Percentiles rank a stretch among this genome's conserved stretches.
Evolutionary conservation across 352 stramenopile genomes (phyloP).

Genomic region (Thalassiosira exigua): DNA sequence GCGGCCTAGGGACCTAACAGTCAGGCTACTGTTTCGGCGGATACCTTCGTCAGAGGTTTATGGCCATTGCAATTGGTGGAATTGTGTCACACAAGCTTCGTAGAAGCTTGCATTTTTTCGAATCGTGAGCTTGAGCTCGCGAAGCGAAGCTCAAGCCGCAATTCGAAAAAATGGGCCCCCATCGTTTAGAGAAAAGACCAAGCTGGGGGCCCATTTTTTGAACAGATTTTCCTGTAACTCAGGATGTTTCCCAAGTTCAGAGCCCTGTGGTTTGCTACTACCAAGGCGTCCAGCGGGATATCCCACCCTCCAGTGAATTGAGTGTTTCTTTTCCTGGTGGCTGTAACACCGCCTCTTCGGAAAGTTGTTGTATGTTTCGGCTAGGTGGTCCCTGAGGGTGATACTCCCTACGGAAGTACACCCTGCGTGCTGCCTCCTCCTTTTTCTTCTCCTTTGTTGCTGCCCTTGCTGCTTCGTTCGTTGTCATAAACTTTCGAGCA

Average conservation of each 20-base stretch:
- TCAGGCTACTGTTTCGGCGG: not conserved
- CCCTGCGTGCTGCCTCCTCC: not conserved
- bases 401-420: slow-evolving; percentile 1
- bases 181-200: too few relatives aligned
- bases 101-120: not conserved
- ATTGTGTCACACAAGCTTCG: not conserved
- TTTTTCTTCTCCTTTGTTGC: not conserved
- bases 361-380: slow-evolving; percentile 2
- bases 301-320: not conserved
- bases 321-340: slow-evolving; percentile 1
- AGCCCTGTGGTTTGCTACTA: slow-evolving; percentile 18
- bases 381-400: not conserved
- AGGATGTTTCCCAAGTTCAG: slow-evolving; percentile 36
- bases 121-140: not conserved
- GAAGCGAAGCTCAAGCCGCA: not conserved
- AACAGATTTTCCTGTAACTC: slow-evolving; percentile 28
- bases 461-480: not conserved
- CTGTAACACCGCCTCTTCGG: not conserved
- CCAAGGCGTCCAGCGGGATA: slow-evolving; percentile 18
- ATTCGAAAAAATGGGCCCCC: too few relatives aligned
- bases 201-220: slow-evolving; percentile 11
- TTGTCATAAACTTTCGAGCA: not conserved
- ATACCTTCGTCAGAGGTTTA: not conserved
- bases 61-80: not conserved
- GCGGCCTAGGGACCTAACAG: not conserved